Percentiles rank a stretch among this genome's conserved stretches.
These are phyloP conservation scores for Dysphania ambrosioides DNA, from an alignment of 148 eudicot species.

Conservation along the genomic window DNA sequence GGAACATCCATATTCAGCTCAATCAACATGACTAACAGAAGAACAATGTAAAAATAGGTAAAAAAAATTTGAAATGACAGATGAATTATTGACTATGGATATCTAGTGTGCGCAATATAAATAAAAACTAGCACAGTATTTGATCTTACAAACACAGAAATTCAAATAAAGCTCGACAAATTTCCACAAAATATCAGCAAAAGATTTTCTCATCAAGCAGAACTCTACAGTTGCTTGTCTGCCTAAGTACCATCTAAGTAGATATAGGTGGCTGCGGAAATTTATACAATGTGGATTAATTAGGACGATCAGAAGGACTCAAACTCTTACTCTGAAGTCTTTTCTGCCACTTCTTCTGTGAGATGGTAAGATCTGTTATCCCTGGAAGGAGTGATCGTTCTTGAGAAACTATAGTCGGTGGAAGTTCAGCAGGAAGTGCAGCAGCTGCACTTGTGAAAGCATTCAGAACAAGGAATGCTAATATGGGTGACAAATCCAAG, in stretches of 20 bases:
- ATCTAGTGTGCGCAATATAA: not conserved
- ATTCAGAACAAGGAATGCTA: conserved; percentile 84
- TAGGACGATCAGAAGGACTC: conserved; percentile 27
- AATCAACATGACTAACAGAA: not conserved
- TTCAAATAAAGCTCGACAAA: not conserved
- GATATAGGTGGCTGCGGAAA: not conserved
- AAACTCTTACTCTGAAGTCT: conserved; percentile 42
- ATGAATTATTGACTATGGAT: not conserved
- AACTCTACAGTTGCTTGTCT: conserved; percentile 9
- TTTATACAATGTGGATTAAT: conserved; percentile 19
- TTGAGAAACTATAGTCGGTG: conserved; percentile 35
- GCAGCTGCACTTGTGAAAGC: conserved; percentile 83
- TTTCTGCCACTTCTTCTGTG: conserved; percentile 69
- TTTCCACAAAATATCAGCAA: not conserved
- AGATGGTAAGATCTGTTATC: conserved; percentile 39
- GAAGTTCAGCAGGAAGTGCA: conserved; percentile 97
- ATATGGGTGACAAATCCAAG: conserved; percentile 86
- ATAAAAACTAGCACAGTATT: not conserved
- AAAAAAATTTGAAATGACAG: not conserved
- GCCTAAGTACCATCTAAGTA: not conserved
- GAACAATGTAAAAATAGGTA: not conserved
- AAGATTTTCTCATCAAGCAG: conserved; percentile 1
- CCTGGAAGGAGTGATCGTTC: conserved; percentile 25
- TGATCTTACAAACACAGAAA: conserved; percentile 4
- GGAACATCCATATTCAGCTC: not conserved